Base-by-base conservation (phyloP, 169 alveolate species). In the Theileria annulata region DNA sequence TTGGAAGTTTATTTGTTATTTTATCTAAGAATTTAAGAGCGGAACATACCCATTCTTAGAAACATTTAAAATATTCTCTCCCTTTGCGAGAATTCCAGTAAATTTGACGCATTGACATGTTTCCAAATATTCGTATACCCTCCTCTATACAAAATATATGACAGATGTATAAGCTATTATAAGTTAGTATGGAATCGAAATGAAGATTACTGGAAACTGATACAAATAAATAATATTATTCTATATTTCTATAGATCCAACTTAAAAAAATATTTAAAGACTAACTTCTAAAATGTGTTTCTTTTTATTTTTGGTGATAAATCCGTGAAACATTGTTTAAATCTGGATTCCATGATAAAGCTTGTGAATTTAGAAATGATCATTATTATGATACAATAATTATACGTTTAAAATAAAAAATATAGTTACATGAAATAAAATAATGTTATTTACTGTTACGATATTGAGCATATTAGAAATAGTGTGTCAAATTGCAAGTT, bases 401-500 rank as follows among this genome's bases (percentile, higher is more conserved):
- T 30, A n/a, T 31, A 70, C 15, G 9, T 17, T 21, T 37, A 27
- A 35, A 70, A 21, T 19, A 70, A 59, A 70, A 35, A 70, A 19
- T 19, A 59, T 10, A 23, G 8, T 51, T 58, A 70, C 19, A 70
- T 4, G 19, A 51, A 30, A 70, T 28, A 19, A 70, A 8, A 19
- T 19, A 3, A 31, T 4, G 0, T 8, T 64, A 64, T 59, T 30
- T 59, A 59, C 13, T 59, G 35, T 30, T 25, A 59, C 35, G 47
- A 59, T 59, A 59, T 59, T 42, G 13, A n/a, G 63, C 47, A 28
- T 67, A 35, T 19, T 9, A 27, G 13, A 10, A 58, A 19, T 59
- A 31, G 33, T 25, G 54, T 30, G 58, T 69, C 35, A 89, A 64
- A 89, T 87, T 28, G 94, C 88, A 66, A 72, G 79, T 70, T 89